These are phyloP conservation scores for Magnusiomyces ingens DNA, from an alignment of 1,139 yeast genomes.

Conservation along the genomic window DNA sequence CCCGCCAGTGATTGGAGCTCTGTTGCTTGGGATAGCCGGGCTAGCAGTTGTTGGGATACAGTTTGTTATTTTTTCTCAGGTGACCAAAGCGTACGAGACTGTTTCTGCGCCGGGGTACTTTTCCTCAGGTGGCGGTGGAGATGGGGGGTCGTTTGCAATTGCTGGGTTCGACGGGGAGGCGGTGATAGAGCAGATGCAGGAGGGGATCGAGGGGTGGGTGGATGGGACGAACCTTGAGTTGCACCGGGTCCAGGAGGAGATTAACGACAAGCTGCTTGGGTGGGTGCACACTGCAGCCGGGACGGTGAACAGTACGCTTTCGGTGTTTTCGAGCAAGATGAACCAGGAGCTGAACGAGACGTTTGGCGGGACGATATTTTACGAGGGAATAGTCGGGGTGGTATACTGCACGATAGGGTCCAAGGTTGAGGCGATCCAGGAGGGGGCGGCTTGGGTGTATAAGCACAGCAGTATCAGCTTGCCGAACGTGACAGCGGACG, in stretches of 20 bases:
- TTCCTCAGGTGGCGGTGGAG: constrained; percentile 9
- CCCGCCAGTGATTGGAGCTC: constrained; percentile 30
- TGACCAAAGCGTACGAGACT: constrained; percentile 18
- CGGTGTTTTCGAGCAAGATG: constrained; percentile 43
- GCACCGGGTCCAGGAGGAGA: constrained; percentile 36
- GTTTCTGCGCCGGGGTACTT: constrained; percentile 13
- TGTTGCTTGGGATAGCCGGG: constrained; percentile 41
- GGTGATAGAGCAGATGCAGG: constrained; percentile 14
- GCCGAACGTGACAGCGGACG: constrained; percentile 37
- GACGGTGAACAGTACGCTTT: constrained; percentile 50
- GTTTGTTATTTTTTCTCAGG: constrained; percentile 31
- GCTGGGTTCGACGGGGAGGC: no score
- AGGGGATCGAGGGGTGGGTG: constrained; percentile 40
- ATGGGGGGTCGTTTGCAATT: no score
- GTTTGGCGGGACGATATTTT: constrained; percentile 64
- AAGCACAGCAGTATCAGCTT: constrained; percentile 52
- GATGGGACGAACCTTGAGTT: constrained; percentile 46
- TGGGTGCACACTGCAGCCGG: constrained; percentile 53
- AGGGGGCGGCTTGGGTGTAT: constrained; percentile 75
- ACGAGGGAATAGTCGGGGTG: constrained; percentile 50
- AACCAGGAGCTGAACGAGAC: constrained; percentile 49
- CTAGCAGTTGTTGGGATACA: constrained; percentile 39
- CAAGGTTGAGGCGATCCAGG: constrained; percentile 56
- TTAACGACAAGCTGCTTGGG: constrained; percentile 63
- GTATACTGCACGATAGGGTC: constrained; percentile 75